phyloP scores from a whole-genome alignment of 106 monocot genomes.

The Posidonia australis region DNA sequence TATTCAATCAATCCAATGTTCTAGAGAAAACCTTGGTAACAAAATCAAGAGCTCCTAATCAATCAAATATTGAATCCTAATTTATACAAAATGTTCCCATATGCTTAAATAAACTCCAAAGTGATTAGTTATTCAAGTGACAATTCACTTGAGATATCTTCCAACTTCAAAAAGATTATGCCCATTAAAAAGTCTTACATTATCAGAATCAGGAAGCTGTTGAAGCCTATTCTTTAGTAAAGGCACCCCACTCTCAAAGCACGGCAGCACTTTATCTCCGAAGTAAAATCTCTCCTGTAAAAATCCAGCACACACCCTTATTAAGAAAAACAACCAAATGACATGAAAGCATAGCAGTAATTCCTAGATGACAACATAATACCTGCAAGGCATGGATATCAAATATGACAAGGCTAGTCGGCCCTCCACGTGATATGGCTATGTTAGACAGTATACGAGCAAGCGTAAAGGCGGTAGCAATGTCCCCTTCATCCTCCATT shows the following conservation, averaged over 20 bases:
- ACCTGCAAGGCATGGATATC: constrained; percentile 98
- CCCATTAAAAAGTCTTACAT: constrained; percentile 28
- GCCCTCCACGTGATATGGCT: constrained; percentile 91
- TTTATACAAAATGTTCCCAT: too few relatives aligned
- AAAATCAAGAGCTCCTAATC: too few relatives aligned
- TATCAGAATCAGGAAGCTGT: constrained; percentile 88
- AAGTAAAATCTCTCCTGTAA: constrained; percentile 96
- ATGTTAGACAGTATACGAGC: constrained; percentile 88
- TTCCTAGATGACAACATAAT: background rate
- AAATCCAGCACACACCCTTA: background rate
- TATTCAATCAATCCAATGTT: too few relatives aligned
- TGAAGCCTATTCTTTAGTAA: constrained; percentile 84
- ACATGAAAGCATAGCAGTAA: background rate
- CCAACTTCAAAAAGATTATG: too few relatives aligned
- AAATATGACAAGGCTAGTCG: constrained; percentile 79
- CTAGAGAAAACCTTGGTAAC: too few relatives aligned
- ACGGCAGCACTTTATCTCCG: constrained; percentile 84
- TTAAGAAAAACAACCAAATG: background rate
- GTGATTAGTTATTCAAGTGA: too few relatives aligned
- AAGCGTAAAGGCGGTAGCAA: constrained; percentile 86
- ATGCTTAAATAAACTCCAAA: too few relatives aligned
- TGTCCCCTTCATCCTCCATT: constrained; percentile 98
- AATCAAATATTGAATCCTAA: too few relatives aligned
- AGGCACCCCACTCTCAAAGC: constrained; percentile 93
- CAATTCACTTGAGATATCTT: too few relatives aligned